Base-by-base conservation (phyloP, 23 red algal species). In the Gracilaria caudata region DNA sequence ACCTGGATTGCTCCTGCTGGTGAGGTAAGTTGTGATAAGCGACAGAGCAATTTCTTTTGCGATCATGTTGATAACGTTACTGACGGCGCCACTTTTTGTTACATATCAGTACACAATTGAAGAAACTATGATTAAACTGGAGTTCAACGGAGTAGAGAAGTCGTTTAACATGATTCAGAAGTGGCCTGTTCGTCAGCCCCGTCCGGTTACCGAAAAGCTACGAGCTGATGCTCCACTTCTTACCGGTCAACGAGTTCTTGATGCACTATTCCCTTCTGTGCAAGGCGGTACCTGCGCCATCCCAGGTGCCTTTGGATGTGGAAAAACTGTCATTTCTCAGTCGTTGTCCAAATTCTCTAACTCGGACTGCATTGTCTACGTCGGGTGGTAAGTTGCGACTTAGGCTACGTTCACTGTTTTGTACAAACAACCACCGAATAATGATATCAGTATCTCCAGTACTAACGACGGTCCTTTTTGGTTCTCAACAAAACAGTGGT, bases 271-370 rank as follows among this genome's bases (percentile, higher is more conserved):
- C 68, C 97, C 97, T 40, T 95, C 92, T 32, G 97, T 99, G 26
- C 97, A 95, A 76, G 97, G 97, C 26, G 97, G 97, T 33, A 99
- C 97, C 16, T 99, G 97, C 70, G 97, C 97, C 38, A 94, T 99
- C 37, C 97, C 97, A 29, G 97, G 97, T 13, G 97, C 97, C 25
- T 99, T 99, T 66, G 97, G 97, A 44, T 94, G 93, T 35, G 97
- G 97, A 51, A 99, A 99, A 47, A 99, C 97, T 40, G 97, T 99
- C 37, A 99, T 99, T 68, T 95, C 92, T 63, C 97, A 99, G 60
- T 93, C 97, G 21, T 57, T 99, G 81, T 94, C 90, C 53, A 99
- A 99, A 84, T 99, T 81, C 64, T 96, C 93, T 32, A 99, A 99
- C 83, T 99, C 97, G 0, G 97, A 99, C 68, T 94, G 84, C 39